Percentiles rank a stretch among this genome's conserved stretches.
phyloP scores from a whole-genome alignment of 1,284 basidiomycete genomes.

The Ceratobasidium papillatum region DNA sequence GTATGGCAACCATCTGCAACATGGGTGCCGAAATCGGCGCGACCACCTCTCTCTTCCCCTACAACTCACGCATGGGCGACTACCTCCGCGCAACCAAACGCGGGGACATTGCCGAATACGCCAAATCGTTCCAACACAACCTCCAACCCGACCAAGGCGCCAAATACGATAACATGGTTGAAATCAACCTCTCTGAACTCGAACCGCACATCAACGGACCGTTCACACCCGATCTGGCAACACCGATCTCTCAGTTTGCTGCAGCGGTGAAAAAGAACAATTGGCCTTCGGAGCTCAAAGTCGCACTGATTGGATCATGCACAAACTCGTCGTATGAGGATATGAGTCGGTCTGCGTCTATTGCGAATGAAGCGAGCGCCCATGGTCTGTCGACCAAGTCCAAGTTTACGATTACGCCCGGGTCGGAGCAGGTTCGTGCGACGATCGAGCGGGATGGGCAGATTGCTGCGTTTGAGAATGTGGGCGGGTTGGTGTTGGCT shows the following conservation, averaged over 20 bases:
- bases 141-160: slow-evolving; percentile 87
- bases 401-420: slow-evolving; percentile 97
- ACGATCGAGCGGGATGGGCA: slow-evolving; percentile 97
- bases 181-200: slow-evolving; percentile 95
- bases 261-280: slow-evolving; percentile 92
- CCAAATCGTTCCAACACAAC: slow-evolving; percentile 91
- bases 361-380: slow-evolving; percentile 85
- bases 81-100: slow-evolving; percentile 97
- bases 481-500: slow-evolving; percentile 93
- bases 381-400: slow-evolving; percentile 93
- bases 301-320: slow-evolving; percentile 98
- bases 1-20: slow-evolving; percentile 99
- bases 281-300: slow-evolving; percentile 98
- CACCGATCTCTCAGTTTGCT: slow-evolving; percentile 96
- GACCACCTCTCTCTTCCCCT: slow-evolving; percentile 98
- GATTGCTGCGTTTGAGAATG: slow-evolving; percentile 85
- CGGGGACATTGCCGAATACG: slow-evolving; percentile 87
- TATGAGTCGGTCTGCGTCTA: slow-evolving; percentile 97
- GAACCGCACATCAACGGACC: slow-evolving; percentile 99
- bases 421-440: slow-evolving; percentile 97
- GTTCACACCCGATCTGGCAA: slow-evolving; percentile 95
- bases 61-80: slow-evolving; percentile 92
- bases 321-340: slow-evolving; percentile 99
- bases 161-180: slow-evolving; percentile 94
- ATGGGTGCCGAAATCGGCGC: slow-evolving; percentile 99